A percentile compares a stretch with the other conserved stretches of the same genome.
Conservation (phyloP, 75 land plant genomes). For the Ceratopteris richardii region DNA sequence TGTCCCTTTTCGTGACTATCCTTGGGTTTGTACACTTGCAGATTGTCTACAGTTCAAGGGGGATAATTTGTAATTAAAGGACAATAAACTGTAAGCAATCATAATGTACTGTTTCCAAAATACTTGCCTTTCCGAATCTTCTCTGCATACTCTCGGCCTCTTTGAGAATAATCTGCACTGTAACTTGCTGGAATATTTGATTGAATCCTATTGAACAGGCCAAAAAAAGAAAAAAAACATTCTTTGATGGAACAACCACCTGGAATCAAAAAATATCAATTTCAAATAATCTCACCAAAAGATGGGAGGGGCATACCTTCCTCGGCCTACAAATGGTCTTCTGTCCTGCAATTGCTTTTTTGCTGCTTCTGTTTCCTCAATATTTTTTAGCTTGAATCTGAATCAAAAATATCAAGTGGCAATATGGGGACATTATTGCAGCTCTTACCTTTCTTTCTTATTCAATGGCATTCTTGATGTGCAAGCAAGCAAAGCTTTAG, state of each 20-base stretch:
- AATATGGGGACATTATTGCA: too few relatives aligned
- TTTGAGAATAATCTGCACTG: conserved; percentile 93
- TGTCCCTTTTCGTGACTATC: conserved; percentile 22
- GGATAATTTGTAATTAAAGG: neutral
- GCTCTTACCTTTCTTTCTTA: neutral
- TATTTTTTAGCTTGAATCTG: conserved; percentile 87
- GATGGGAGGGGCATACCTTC: conserved; percentile 23
- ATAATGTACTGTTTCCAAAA: neutral
- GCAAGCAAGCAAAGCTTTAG: too few relatives aligned
- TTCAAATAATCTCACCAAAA: neutral
- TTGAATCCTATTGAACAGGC: conserved; percentile 16
- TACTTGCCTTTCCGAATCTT: conserved; percentile 72
- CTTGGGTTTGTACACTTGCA: conserved; percentile 63
- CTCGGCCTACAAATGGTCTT: conserved; percentile 58
- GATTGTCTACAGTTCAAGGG: conserved; percentile 53
- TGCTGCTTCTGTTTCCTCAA: conserved; percentile 98
- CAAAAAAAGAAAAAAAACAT: conserved; percentile 2
- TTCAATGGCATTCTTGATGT: neutral
- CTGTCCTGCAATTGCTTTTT: conserved; percentile 92
- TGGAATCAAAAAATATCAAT: neutral
- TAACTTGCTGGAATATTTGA: conserved; percentile 80
- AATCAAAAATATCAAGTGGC: conserved; percentile 4
- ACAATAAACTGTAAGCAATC: neutral
- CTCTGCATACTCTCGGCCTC: conserved; percentile 93
- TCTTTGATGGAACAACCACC: neutral